Conservation (phyloP, 371 early-diverging fungal genomes). For the Circinella minor region DNA sequence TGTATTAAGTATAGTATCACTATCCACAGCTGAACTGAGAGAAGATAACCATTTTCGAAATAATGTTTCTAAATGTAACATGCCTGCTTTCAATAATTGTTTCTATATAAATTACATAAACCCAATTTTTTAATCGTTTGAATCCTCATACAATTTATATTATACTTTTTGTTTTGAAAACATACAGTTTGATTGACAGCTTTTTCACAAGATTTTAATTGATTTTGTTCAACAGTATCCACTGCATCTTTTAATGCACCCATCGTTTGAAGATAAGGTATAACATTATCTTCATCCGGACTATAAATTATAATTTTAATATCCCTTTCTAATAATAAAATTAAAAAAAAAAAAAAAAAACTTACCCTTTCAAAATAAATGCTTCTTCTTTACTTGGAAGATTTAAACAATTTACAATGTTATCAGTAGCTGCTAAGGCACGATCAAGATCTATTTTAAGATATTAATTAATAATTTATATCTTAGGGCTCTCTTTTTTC, state of each 20-base stretch:
- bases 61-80: constrained; percentile 58
- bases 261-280: constrained; percentile 59
- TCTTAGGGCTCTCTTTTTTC: neutral
- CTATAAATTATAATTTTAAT: constrained; percentile 18
- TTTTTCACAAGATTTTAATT: constrained; percentile 58
- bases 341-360: neutral
- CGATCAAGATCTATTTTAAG: constrained; percentile 69
- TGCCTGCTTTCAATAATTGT: constrained; percentile 61
- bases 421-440: constrained; percentile 72
- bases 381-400: constrained; percentile 77
- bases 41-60: constrained; percentile 58
- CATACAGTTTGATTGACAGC: constrained; percentile 58
- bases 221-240: constrained; percentile 54
- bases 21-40: constrained; percentile 56
- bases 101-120: constrained; percentile 37
- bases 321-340: neutral
- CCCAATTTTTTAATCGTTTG: too few relatives aligned
- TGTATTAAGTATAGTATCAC: constrained; percentile 37
- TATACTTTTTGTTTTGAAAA: neutral
- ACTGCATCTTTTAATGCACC: constrained; percentile 61
- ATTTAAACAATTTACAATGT: constrained; percentile 79
- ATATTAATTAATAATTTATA: neutral
- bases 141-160: neutral
- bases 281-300: constrained; percentile 57
- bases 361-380: constrained; percentile 62